Base-by-base conservation (phyloP, 176 grass and related monocot genomes). In the Oryza australiensis region DNA sequence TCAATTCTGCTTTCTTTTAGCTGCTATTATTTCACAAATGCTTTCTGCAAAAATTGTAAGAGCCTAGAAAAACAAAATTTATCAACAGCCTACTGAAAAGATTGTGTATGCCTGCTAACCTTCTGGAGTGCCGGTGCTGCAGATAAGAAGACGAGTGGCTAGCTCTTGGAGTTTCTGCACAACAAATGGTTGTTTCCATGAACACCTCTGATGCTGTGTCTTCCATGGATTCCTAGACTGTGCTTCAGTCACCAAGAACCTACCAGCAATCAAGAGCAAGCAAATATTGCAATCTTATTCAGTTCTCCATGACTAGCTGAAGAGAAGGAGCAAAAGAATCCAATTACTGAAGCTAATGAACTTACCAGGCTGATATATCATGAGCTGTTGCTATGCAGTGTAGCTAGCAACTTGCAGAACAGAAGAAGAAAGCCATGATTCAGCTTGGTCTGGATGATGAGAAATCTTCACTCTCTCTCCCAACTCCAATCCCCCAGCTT, bases 51-150 rank as follows among this genome's bases (percentile, higher is more conserved):
- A n/a, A 66, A 42, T 20, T 75, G 29, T 14, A 18, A 20, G 51
- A 55, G 48, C 48, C 11, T 62, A 26, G 24, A 70, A 85, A 30
- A 75, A 72, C 3, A 26, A 66, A 74, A 26, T 20, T 13, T n/a
- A 24, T 68, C 3, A n/a, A 16, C 40, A 30, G 5, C 12, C 62
- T 55, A 26, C 41, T 78, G 68, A n/a, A 30, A 77, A 51, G 28
- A 51, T 33, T 71, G 26, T 5, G 22, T 33, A 26, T 72, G 55
- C 55, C 15, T 60, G 37, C 88, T 86, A 74, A 90, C 88, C 88
- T 90, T 86, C 62, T 38, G 1, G 83, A 82, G 46, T 86, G 74
- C n/a, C 74, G 62, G 46, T 86, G 67, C 23, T 74, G 73, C 49
- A 82, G 79, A 15, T 26, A 71, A 13, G 74, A 82, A 15, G 45